Percentiles rank a stretch among this genome's conserved stretches.
Evolutionary conservation across 106 monocot genomes (phyloP).

Genomic region (Apostasia ramifera): DNA sequence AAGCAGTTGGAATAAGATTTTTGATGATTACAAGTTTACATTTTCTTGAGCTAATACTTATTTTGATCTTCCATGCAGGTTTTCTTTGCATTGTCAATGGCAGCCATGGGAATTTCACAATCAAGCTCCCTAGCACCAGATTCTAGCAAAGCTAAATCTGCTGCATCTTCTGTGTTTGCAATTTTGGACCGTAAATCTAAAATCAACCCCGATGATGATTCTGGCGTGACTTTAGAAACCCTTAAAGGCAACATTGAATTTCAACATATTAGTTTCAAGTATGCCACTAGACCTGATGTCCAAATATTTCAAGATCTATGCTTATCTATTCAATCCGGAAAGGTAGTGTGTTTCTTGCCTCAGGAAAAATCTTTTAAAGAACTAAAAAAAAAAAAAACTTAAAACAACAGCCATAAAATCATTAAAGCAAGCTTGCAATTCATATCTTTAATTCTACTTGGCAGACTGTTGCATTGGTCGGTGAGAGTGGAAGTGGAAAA

Average conservation of each 20-base stretch:
- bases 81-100: conserved; percentile 48
- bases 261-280: conserved; percentile 37
- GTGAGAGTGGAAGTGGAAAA: conserved; percentile 20
- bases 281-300: conserved; percentile 25
- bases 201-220: conserved; percentile 41
- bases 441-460: background rate
- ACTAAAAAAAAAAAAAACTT: background rate
- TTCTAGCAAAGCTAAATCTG: conserved; percentile 41
- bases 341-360: conserved; percentile 11
- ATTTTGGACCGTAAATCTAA: conserved; percentile 44
- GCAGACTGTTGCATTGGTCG: conserved; percentile 19
- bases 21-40: too few species aligned
- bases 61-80: conserved; percentile 15
- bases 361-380: background rate
- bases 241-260: conserved; percentile 42
- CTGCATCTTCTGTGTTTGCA: conserved; percentile 39
- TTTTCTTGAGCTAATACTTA: background rate
- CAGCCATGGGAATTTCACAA: conserved; percentile 43
- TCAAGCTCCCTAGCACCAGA: conserved; percentile 41
- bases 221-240: conserved; percentile 20
- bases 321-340: conserved; percentile 20
- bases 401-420: too few species aligned
- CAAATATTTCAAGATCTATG: conserved; percentile 22
- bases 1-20: too few species aligned
- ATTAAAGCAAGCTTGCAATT: background rate